Base-by-base conservation (phyloP, 2,329 filamentous ascomycete species). In the Aureobasidium sp. region DNA sequence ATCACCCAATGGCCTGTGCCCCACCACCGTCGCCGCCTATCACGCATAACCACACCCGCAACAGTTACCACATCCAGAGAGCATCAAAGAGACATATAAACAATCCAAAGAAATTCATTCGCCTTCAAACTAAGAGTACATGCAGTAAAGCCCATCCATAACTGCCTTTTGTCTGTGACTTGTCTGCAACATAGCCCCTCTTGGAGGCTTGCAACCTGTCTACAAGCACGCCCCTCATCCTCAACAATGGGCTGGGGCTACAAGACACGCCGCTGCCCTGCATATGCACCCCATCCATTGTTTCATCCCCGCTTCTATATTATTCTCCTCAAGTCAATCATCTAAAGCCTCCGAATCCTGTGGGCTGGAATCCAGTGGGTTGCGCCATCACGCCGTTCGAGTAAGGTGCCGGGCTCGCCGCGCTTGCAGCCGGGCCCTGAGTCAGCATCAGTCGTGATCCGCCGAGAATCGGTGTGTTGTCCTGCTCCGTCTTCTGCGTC, bases 371-470 rank as follows among this genome's bases (percentile, higher is more conserved):
- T 45, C 75, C 91, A 66, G 93, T 97, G 58, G 89, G 84, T 79
- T 97, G 92, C 63, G 92, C 89, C 63, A 88, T 87, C 70, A 97
- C 90, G 62, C 93, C 93, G 72, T 97, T 97, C 25, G 90, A 81
- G 70, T 87, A 95, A 3, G 88, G 85, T 56, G 84, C 83, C 11
- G 89, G 87, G 61, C 86, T 84, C 65, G 81, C 73, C 63, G 83
- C 74, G 69, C 78, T 75, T 48, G 66, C 80, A 75, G 72, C 81
- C 27, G 93, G 90, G 11, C 92, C 94, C 71, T 95, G 91, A 41
- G 94, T 99, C 69, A 99, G 89, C 92, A 99, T 96, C 58, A 99
- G 84, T 59, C 94, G 87, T 67, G 87, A 88, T 65, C 86, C 88
- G 60, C 93, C 92, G 29, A 99, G 84, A 70, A 99, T 97, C 5